phyloP scores from a whole-genome alignment of 2,329 filamentous ascomycete species.

The Lecanoromycetidae sp. region DNA sequence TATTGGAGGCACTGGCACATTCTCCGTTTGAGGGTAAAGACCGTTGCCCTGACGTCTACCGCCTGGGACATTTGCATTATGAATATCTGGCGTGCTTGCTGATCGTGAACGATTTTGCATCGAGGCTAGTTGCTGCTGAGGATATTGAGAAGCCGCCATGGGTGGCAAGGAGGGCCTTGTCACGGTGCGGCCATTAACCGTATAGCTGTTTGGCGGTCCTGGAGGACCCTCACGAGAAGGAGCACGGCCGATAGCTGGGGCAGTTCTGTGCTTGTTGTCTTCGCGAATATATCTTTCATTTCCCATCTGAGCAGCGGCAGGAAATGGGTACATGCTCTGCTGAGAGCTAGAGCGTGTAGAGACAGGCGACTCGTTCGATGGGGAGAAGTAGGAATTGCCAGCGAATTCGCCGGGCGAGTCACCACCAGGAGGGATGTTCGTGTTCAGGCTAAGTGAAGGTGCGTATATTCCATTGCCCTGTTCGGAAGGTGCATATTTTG shows the following conservation, averaged over 20 bases:
- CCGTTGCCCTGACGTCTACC: slow-evolving; percentile 39
- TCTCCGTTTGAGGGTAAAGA: slow-evolving; percentile 41
- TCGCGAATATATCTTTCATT: slow-evolving; percentile 58
- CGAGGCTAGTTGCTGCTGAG: slow-evolving; percentile 38
- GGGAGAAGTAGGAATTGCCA: slow-evolving; percentile 89
- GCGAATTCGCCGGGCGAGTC: slow-evolving; percentile 47
- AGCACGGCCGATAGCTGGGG: slow-evolving; percentile 70
- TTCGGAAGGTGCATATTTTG: slow-evolving; percentile 58
- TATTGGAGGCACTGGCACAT: slow-evolving; percentile 64
- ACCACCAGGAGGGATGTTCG: slow-evolving; percentile 38
- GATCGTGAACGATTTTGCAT: slow-evolving; percentile 68
- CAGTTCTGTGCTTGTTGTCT: slow-evolving; percentile 68
- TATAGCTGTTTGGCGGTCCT: slow-evolving; percentile 50
- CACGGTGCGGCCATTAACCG: slow-evolving; percentile 47
- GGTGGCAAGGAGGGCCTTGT: slow-evolving; percentile 62
- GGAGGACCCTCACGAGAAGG: slow-evolving; percentile 68
- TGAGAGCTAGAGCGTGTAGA: slow-evolving; percentile 44
- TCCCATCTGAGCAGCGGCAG: slow-evolving; percentile 55
- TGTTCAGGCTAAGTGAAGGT: slow-evolving; percentile 56
- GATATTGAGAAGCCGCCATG: slow-evolving; percentile 43
- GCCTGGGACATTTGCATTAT: slow-evolving; percentile 50
- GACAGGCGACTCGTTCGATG: slow-evolving; percentile 52
- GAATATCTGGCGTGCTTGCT: slow-evolving; percentile 91
- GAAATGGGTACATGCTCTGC: slow-evolving; percentile 61
- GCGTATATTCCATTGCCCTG: slow-evolving; percentile 21